Percentiles rank a stretch among this genome's conserved stretches.
Evolutionary conservation across 2,329 filamentous ascomycete species (phyloP).

Genomic region (Boeremia lycopersici): DNA sequence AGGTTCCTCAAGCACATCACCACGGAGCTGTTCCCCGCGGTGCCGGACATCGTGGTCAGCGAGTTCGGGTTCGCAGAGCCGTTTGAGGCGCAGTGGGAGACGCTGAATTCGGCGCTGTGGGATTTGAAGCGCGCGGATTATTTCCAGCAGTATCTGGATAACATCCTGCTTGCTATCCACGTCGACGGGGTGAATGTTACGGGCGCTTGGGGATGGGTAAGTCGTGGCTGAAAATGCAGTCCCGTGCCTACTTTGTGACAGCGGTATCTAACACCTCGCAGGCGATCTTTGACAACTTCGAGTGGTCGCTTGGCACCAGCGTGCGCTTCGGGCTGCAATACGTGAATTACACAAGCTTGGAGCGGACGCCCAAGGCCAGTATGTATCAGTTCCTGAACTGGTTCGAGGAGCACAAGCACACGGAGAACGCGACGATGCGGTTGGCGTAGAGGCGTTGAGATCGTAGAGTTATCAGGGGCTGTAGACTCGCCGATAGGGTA

Average conservation of each 20-base stretch:
- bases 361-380: slow-evolving; percentile 51
- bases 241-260: not conserved
- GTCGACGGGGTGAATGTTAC: slow-evolving; percentile 51
- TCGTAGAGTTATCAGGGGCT: too few relatives aligned
- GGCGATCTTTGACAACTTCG: slow-evolving; percentile 51
- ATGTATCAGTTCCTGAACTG: slow-evolving; percentile 53
- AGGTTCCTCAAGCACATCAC: slow-evolving; percentile 52
- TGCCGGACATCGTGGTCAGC: slow-evolving; percentile 50
- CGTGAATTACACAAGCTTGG: slow-evolving; percentile 50
- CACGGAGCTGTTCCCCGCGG: slow-evolving; percentile 50
- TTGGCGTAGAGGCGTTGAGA: slow-evolving; percentile 4
- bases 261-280: not conserved
- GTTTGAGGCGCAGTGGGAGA: slow-evolving; percentile 44
- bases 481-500: too few relatives aligned
- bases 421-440: slow-evolving; percentile 36
- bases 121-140: slow-evolving; percentile 51
- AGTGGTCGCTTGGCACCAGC: slow-evolving; percentile 47
- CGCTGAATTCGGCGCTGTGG: slow-evolving; percentile 45
- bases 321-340: slow-evolving; percentile 53
- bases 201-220: slow-evolving; percentile 50
- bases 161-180: slow-evolving; percentile 47
- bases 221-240: not conserved
- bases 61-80: slow-evolving; percentile 53
- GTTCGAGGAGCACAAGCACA: slow-evolving; percentile 45
- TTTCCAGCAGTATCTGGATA: slow-evolving; percentile 51